Percentiles rank a stretch among this genome's conserved stretches.
Conservation (phyloP, 441 rosid species). For the Populus hybrid region DNA sequence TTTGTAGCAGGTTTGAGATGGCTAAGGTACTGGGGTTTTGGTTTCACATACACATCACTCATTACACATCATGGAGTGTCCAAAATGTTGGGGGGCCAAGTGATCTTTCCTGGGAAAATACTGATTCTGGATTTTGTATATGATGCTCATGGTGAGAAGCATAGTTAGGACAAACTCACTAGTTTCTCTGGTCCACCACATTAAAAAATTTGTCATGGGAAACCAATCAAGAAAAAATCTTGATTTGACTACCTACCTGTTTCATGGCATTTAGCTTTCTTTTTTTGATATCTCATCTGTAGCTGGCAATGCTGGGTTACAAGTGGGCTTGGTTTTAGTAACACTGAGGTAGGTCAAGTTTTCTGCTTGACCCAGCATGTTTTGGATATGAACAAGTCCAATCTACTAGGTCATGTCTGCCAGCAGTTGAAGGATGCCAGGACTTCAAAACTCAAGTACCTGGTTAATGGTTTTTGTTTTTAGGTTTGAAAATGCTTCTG, state of each 20-base stretch:
- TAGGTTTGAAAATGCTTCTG: background rate
- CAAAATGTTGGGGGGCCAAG: constrained; percentile 20
- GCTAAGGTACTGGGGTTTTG: background rate
- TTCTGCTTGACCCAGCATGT: background rate
- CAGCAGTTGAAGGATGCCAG: background rate
- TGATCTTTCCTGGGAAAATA: constrained; percentile 21
- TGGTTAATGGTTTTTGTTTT: background rate
- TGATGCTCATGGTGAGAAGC: background rate
- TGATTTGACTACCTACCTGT: constrained; percentile 23
- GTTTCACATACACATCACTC: background rate
- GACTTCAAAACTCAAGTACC: background rate
- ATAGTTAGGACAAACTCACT: constrained; percentile 10
- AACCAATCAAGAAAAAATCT: background rate
- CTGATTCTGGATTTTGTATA: constrained; percentile 17
- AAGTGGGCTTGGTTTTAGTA: background rate
- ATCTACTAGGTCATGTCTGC: background rate
- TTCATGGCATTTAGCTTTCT: background rate
- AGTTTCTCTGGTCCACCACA: constrained; percentile 24
- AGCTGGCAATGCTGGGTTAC: background rate
- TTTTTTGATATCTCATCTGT: background rate
- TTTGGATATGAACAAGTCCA: background rate
- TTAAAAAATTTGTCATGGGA: constrained; percentile 15
- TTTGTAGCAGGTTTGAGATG: constrained; percentile 1
- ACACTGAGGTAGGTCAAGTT: background rate
- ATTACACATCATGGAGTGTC: background rate